Percentiles rank a stretch among this genome's conserved stretches.
Conservation (phyloP, 805 yeast species). For the Pichia thaimueangensis region DNA sequence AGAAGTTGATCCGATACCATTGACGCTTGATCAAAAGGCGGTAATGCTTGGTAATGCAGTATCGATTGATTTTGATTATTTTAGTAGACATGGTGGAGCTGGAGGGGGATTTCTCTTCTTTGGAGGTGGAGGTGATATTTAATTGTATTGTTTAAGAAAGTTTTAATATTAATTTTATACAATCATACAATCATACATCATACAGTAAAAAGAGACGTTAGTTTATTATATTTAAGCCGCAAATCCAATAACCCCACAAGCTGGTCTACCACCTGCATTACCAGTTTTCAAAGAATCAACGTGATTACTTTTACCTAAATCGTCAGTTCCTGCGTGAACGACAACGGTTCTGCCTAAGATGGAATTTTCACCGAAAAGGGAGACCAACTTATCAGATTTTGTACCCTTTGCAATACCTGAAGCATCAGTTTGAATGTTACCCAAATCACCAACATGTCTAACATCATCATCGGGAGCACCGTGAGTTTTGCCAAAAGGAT, state of each 20-base stretch:
- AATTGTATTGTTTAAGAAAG: neutral
- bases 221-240: constrained; percentile 44
- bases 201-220: neutral
- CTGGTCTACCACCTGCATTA: constrained; percentile 97
- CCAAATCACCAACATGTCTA: constrained; percentile 94
- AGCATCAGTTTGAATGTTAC: constrained; percentile 86
- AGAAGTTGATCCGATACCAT: constrained; percentile 32
- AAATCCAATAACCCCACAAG: constrained; percentile 95
- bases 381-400: constrained; percentile 68
- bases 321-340: constrained; percentile 88
- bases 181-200: too few species aligned
- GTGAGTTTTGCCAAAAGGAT: constrained; percentile 83
- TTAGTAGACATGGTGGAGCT: constrained; percentile 79
- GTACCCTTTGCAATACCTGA: constrained; percentile 89
- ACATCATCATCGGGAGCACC: constrained; percentile 83
- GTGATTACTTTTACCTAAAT: constrained; percentile 90
- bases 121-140: constrained; percentile 13
- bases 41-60: constrained; percentile 81
- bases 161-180: neutral
- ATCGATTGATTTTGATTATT: constrained; percentile 92
- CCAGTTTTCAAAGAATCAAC: constrained; percentile 92
- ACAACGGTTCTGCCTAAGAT: constrained; percentile 94
- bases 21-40: constrained; percentile 80
- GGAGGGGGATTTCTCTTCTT: constrained; percentile 37
- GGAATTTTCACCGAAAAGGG: constrained; percentile 81